phyloP scores from a whole-genome alignment of 352 stramenopile genomes.

The Phytophthora rubi region DNA sequence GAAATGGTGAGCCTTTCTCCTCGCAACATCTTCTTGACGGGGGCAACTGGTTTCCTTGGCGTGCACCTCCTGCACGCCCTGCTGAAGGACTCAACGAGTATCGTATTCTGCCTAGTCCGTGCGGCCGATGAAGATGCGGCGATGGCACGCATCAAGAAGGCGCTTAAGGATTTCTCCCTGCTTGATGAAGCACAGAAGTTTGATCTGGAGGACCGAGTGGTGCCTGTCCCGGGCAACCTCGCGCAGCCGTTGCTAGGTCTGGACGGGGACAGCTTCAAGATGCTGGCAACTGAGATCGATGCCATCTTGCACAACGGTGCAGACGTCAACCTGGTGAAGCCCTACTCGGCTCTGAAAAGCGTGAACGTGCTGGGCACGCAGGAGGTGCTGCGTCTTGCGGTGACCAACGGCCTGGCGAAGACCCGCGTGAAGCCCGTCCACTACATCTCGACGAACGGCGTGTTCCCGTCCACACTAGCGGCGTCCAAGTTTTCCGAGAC shows the following conservation, averaged over 20 bases:
- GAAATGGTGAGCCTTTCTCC: constrained; percentile 78
- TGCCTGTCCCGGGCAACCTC: constrained; percentile 78
- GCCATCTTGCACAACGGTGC: constrained; percentile 93
- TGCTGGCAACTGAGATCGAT: constrained; percentile 87
- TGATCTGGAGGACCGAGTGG: constrained; percentile 73
- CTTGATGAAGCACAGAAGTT: constrained; percentile 57
- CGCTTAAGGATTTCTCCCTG: constrained; percentile 64
- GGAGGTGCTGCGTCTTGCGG: constrained; percentile 88
- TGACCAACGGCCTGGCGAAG: constrained; percentile 78
- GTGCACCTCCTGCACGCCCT: constrained; percentile 86
- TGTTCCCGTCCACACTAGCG: constrained; percentile 73
- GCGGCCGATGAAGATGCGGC: constrained; percentile 53
- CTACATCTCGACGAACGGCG: constrained; percentile 93
- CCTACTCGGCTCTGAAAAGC: constrained; percentile 86
- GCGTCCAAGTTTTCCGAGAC: constrained; percentile 52
- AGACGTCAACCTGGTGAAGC: constrained; percentile 93
- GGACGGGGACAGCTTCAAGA: constrained; percentile 83
- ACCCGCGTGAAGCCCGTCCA: constrained; percentile 85
- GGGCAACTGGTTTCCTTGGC: constrained; percentile 92
- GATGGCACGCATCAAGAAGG: constrained; percentile 60
- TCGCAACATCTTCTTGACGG: constrained; percentile 88
- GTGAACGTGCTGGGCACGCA: constrained; percentile 92
- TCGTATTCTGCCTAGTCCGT: constrained; percentile 88
- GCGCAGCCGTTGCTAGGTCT: constrained; percentile 85
- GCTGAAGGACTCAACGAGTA: constrained; percentile 69